Evolutionary conservation across 352 stramenopile genomes (phyloP), one percentile per base, ranked within the genome.

Genomic region (Phytophthora aleatoria): DNA sequence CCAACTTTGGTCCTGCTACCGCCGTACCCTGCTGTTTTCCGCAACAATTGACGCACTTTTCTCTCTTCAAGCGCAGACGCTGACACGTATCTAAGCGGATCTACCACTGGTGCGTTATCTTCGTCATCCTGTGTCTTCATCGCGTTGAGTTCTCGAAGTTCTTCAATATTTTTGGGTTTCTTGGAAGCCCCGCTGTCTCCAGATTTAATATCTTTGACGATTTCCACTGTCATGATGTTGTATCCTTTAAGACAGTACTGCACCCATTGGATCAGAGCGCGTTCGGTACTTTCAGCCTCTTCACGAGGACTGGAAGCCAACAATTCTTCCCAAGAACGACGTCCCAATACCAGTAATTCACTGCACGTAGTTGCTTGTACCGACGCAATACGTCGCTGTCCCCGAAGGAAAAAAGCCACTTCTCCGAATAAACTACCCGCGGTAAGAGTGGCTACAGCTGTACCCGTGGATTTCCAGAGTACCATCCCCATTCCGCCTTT

Each of bases 161-260:
- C 58, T 0, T 79, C 69, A 28, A 81, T 79, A 0, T 50, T 53
- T n/a, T 73, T 80, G n/a, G 75, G 62, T 2, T 70, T 72, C n/a
- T 51, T 67, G 9, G 50, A 43, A 33, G 10, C 6, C 24, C 64
- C 72, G 13, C 42, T 53, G 5, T 49, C 52, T 5, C 73, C 67
- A 41, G 74, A 69, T 49, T 85, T 87, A 57, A 90, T 85, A 41
- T 88, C 76, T 61, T 91, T 89, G 12, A 90, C 76, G 31, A 87
- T 87, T 44, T 89, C 78, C 11, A 91, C 76, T 0, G 80, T 86
- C 76, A 89, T 89, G 51, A 87, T 63, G 48, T 87, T 90, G 66
- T 91, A 91, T 24, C 74, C 77, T 45, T 87, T 85, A 3, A 91
- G 61, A 48, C 82, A 89, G 10, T 77, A 72, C 8, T 79, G 76